Conservation (phyloP, 1,284 basidiomycete species). For the Ceratobasidium sp. region DNA sequence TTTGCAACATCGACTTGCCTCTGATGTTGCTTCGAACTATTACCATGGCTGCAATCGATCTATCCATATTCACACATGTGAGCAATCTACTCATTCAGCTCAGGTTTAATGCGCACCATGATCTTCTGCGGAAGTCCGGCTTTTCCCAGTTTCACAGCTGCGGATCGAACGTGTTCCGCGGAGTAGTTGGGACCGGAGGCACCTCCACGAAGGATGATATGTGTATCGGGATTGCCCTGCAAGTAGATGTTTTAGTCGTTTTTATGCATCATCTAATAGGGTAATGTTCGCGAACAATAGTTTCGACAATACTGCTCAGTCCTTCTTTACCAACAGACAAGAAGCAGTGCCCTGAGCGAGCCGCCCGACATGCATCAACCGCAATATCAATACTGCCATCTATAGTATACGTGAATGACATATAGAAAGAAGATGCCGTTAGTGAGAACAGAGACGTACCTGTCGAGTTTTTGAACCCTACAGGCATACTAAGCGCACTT, state of each 20-base stretch:
- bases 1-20: conserved; percentile 67
- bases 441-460: conserved; percentile 67
- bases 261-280: too few species aligned
- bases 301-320: conserved; percentile 91
- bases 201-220: conserved; percentile 91
- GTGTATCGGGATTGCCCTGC: conserved; percentile 82
- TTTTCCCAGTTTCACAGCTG: conserved; percentile 81
- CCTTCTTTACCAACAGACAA: conserved; percentile 94
- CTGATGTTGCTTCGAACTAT: conserved; percentile 70
- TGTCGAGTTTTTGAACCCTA: conserved; percentile 68
- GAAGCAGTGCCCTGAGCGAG: conserved; percentile 89
- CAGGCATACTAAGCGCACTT: conserved; percentile 90
- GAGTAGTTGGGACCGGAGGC: conserved; percentile 88
- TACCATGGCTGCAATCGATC: conserved; percentile 86
- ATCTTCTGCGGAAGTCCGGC: conserved; percentile 78
- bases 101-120: conserved; percentile 68
- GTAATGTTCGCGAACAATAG: conserved; percentile 62
- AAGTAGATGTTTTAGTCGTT: too few species aligned
- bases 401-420: too few species aligned
- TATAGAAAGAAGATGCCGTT: too few species aligned
- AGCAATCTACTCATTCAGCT: too few species aligned
- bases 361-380: conserved; percentile 91
- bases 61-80: too few species aligned
- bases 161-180: conserved; percentile 82
- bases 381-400: conserved; percentile 62